These are phyloP conservation scores for Thozetella sp. DNA, from an alignment of 495 filamentous ascomycete species.

Conservation along the genomic window DNA sequence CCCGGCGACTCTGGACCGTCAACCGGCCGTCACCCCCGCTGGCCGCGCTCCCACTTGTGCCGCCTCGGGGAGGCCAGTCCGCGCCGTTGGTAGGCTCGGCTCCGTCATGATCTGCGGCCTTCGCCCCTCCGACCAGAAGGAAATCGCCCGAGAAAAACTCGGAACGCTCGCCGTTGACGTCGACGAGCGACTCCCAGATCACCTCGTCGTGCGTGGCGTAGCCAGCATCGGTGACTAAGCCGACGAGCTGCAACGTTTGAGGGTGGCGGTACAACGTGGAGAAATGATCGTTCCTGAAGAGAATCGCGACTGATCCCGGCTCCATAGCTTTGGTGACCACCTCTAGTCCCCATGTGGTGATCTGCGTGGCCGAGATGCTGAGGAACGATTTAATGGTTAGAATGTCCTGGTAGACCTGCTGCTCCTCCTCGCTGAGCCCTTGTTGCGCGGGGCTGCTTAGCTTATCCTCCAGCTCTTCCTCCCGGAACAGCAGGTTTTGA, in stretches of 20 bases:
- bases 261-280: conserved; percentile 87
- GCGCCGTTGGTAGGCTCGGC: conserved; percentile 5
- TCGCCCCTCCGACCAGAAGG: conserved; percentile 76
- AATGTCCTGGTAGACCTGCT: conserved; percentile 76
- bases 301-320: conserved; percentile 78
- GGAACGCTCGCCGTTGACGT: conserved; percentile 80
- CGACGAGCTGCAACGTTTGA: conserved; percentile 67
- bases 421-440: conserved; percentile 64
- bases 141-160: conserved; percentile 93
- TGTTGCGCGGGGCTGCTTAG: conserved; percentile 50
- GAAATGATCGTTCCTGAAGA: conserved; percentile 98
- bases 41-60: conserved; percentile 16
- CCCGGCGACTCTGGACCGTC: conserved; percentile 44
- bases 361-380: conserved; percentile 75
- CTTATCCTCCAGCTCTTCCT: conserved; percentile 85
- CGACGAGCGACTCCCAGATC: conserved; percentile 92
- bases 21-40: conserved; percentile 46
- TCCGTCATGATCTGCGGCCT: conserved; percentile 27
- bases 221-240: conserved; percentile 89
- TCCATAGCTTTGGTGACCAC: conserved; percentile 64
- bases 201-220: conserved; percentile 88
- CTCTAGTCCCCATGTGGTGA: conserved; percentile 79
- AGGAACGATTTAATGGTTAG: conserved; percentile 81
- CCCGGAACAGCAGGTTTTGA: conserved; percentile 82
- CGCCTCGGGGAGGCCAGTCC: neutral